These are phyloP conservation scores for Fusarium sp. DNA, from an alignment of 2,329 filamentous ascomycete species.

Conservation along the genomic window DNA sequence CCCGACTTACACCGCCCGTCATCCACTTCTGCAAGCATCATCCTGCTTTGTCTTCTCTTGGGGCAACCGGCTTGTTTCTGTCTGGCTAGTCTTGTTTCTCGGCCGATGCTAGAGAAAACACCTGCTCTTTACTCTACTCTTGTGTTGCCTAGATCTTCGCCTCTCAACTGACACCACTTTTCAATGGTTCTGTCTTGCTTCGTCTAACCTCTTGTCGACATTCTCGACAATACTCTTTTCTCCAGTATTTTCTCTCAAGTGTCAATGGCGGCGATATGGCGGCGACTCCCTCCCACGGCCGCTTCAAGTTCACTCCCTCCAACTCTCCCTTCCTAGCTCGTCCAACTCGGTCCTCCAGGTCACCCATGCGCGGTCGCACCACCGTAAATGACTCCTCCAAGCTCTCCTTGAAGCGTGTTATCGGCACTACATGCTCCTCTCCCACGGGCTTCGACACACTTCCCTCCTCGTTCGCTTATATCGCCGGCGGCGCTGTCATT, in stretches of 20 bases:
- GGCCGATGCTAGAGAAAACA: not conserved
- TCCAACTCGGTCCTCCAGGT: constrained; percentile 69
- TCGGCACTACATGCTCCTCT: constrained; percentile 88
- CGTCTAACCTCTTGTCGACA: constrained; percentile 11
- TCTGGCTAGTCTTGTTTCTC: constrained; percentile 14
- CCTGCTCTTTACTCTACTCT: constrained; percentile 6
- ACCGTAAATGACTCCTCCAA: constrained; percentile 63
- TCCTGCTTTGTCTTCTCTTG: constrained; percentile 16
- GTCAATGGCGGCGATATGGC: constrained; percentile 69
- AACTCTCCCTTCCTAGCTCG: constrained; percentile 77
- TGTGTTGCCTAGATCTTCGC: not conserved
- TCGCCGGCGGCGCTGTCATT: constrained; percentile 93
- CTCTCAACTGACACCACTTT: constrained; percentile 11
- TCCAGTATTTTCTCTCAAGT: constrained; percentile 26
- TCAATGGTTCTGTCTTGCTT: constrained; percentile 21
- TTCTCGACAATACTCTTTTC: constrained; percentile 15
- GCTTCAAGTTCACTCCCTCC: constrained; percentile 78
- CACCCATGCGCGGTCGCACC: constrained; percentile 65
- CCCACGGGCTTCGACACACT: constrained; percentile 89
- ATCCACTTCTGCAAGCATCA: constrained; percentile 41
- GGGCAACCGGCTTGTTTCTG: not conserved
- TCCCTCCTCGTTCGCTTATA: constrained; percentile 84
- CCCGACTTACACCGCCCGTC: constrained; percentile 44
- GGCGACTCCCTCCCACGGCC: constrained; percentile 66
- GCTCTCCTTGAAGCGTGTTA: constrained; percentile 82